Conservation (phyloP, 2,329 filamentous ascomycete genomes). For the Aurifilum marmelostoma region DNA sequence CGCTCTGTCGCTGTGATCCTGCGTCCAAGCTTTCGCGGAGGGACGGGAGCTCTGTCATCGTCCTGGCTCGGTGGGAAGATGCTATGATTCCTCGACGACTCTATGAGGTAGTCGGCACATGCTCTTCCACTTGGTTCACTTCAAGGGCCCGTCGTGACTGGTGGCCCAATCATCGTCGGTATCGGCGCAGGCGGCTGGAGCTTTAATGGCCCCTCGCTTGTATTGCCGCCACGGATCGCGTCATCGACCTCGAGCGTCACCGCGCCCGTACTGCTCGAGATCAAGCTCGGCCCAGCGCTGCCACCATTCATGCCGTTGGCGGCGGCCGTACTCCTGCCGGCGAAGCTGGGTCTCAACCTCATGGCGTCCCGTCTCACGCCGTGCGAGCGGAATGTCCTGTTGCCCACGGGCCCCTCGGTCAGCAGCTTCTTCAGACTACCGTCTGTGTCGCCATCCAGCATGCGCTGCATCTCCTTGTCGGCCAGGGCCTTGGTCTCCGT, state of each 20-base stretch:
- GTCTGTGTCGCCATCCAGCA: constrained; percentile 56
- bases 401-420: constrained; percentile 44
- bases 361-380: constrained; percentile 54
- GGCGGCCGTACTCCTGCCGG: neutral
- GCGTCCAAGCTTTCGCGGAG: neutral
- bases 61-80: neutral
- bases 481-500: constrained; percentile 65
- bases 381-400: constrained; percentile 55
- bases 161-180: constrained; percentile 35
- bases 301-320: constrained; percentile 1
- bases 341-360: constrained; percentile 33
- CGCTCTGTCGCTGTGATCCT: neutral
- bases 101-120: neutral
- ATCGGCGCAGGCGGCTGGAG: constrained; percentile 50
- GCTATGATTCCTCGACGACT: neutral
- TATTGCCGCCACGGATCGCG: constrained; percentile 43
- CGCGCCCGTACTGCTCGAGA: neutral
- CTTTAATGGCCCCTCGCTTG: constrained; percentile 39
- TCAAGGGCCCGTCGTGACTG: constrained; percentile 18
- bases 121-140: neutral
- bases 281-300: neutral
- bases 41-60: neutral
- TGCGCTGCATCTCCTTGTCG: constrained; percentile 60
- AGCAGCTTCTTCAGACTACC: constrained; percentile 41
- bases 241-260: constrained; percentile 46